Conservation (phyloP, 371 early-diverging fungal genomes). For the Encephalitozoon romaleae region DNA sequence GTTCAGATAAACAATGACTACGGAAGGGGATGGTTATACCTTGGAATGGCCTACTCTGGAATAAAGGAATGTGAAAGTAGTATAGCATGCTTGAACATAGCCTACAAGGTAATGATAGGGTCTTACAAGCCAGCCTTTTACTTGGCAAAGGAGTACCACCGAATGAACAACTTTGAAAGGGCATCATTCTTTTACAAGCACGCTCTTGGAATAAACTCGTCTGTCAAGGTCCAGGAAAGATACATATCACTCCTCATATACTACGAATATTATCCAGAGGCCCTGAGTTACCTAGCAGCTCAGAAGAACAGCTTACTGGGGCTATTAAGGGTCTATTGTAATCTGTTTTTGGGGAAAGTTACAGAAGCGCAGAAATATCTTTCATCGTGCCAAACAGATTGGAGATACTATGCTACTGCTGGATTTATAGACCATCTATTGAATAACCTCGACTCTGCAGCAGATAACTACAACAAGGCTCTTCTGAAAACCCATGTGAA, state of each 20-base stretch:
- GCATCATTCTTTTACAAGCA: conserved; percentile 36
- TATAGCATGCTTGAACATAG: conserved; percentile 26
- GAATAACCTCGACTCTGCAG: conserved; percentile 38
- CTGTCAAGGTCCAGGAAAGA: conserved; percentile 1
- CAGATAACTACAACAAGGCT: conserved; percentile 30
- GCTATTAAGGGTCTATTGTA: conserved; percentile 36
- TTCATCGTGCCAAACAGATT: conserved; percentile 18
- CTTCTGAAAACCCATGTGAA: neutral
- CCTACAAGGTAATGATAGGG: conserved; percentile 22
- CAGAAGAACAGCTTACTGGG: conserved; percentile 4
- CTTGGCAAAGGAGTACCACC: conserved; percentile 47
- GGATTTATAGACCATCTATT: conserved; percentile 47
- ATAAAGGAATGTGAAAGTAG: conserved; percentile 42
- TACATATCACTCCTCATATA: conserved; percentile 37
- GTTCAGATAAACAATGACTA: conserved; percentile 13
- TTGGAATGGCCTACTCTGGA: conserved; percentile 38
- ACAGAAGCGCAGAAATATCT: conserved; percentile 28
- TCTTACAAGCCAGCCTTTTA: conserved; percentile 34
- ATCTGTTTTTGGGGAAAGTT: conserved; percentile 43
- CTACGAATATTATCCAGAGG: conserved; percentile 44
- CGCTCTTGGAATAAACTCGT: conserved; percentile 14
- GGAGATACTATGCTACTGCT: conserved; percentile 34
- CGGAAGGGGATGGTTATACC: conserved; percentile 27
- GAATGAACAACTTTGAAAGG: conserved; percentile 37
- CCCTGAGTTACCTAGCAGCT: neutral